Evolutionary conservation across 1,284 basidiomycete species (phyloP).

Genomic region (Schizophyllum commune): DNA sequence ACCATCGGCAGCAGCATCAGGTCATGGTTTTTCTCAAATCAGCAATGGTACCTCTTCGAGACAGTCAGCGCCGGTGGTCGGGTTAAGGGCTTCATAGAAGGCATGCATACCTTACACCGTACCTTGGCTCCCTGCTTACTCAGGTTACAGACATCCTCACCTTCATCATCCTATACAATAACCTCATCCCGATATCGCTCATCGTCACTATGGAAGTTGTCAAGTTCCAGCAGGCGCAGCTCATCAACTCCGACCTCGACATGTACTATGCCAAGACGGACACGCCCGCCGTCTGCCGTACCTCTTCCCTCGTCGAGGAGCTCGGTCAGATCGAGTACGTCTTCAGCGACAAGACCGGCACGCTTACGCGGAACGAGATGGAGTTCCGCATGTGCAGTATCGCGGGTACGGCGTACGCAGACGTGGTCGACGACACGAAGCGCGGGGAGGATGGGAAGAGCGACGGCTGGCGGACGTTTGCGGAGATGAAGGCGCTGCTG

Average conservation of each 20-base stretch:
- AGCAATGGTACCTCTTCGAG: constrained; percentile 81
- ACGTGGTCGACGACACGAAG: constrained; percentile 79
- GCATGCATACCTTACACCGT: constrained; percentile 27
- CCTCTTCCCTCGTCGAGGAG: constrained; percentile 96
- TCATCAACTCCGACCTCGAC: constrained; percentile 95
- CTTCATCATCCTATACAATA: constrained; percentile 99
- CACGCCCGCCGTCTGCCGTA: constrained; percentile 94
- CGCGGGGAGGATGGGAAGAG: constrained; percentile 54
- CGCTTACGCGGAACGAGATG: constrained; percentile 97
- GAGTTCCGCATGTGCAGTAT: constrained; percentile 92
- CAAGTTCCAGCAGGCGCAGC: constrained; percentile 94
- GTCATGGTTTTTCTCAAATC: constrained; percentile 77
- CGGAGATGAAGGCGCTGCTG: constrained; percentile 56
- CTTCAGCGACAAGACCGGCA: constrained; percentile 98
- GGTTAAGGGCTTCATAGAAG: constrained; percentile 78
- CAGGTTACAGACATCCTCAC: constrained; percentile 77
- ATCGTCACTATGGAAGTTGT: constrained; percentile 99
- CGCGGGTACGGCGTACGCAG: constrained; percentile 85
- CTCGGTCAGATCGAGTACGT: constrained; percentile 99
- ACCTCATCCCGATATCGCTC: constrained; percentile 97
- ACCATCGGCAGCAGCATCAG: constrained; percentile 90
- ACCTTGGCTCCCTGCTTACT: not conserved
- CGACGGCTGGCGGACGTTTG: constrained; percentile 73
- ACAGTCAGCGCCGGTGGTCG: constrained; percentile 46
- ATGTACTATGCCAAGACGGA: constrained; percentile 96